Evolutionary conservation across 192 early-diverging fungal genomes (phyloP).

Genomic region (Diversispora eburnea): DNA sequence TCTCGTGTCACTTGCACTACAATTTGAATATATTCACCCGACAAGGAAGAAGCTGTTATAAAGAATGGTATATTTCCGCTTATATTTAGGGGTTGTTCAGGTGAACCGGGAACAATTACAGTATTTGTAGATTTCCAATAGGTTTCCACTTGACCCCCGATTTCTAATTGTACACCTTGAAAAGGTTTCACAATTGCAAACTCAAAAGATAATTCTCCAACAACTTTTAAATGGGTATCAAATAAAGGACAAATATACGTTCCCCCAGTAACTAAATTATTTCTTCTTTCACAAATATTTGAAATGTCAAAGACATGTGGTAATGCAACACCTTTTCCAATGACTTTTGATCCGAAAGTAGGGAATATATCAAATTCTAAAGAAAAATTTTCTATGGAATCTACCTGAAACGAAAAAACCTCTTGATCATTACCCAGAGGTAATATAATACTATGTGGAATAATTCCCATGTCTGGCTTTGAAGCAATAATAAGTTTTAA

Average conservation of each 20-base stretch:
- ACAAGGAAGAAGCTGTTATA: conserved; percentile 84
- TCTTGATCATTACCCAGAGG: conserved; percentile 80
- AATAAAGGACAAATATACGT: conserved; percentile 67
- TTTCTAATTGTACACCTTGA: conserved; percentile 80
- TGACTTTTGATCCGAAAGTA: conserved; percentile 92
- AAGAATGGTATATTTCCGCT: conserved; percentile 54
- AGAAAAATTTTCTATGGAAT: conserved; percentile 66
- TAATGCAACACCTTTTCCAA: conserved; percentile 82
- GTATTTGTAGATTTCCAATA: conserved; percentile 99
- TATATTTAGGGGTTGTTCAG: conserved; percentile 21
- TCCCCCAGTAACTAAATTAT: conserved; percentile 30
- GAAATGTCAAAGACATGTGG: conserved; percentile 59
- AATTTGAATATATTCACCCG: conserved; percentile 86
- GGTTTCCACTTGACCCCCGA: conserved; percentile 94
- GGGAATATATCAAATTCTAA: conserved; percentile 96
- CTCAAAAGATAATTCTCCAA: conserved; percentile 86
- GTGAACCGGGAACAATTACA: conserved; percentile 35
- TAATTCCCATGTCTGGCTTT: conserved; percentile 83
- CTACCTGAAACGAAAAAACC: conserved; percentile 82
- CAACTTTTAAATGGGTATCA: conserved; percentile 85
- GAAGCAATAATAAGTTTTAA: conserved; percentile 82
- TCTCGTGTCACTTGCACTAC: conserved; percentile 90
- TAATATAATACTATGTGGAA: conserved; percentile 88
- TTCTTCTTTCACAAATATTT: conserved; percentile 34
- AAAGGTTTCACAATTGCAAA: conserved; percentile 85